Evolutionary conservation across 176 grass and related monocot genomes (phyloP).

Genomic region (Ensete ventricosum): DNA sequence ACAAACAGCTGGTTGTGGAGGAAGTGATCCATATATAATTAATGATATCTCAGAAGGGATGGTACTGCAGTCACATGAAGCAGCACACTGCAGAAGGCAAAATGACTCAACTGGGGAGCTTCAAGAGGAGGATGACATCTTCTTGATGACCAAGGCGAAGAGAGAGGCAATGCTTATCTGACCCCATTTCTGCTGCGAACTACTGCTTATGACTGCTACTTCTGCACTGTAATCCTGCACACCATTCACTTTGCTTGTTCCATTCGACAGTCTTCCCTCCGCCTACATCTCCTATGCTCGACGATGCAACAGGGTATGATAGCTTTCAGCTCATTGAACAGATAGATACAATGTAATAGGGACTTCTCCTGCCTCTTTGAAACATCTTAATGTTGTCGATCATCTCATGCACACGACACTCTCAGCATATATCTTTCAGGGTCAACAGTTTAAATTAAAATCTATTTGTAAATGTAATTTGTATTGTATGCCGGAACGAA

Average conservation of each 20-base stretch:
- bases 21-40: background rate
- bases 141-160: background rate
- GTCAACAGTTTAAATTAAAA: too few species aligned
- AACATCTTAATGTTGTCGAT: too few species aligned
- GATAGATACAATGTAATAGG: background rate
- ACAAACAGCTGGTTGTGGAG: background rate
- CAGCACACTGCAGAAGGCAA: background rate
- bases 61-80: conserved; percentile 1
- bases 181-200: background rate
- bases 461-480: too few species aligned
- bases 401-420: too few species aligned
- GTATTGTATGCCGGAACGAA: too few species aligned
- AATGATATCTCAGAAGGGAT: background rate
- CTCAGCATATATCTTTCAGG: too few species aligned
- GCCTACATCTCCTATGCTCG: background rate
- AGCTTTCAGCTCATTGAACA: background rate
- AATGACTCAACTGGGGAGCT: background rate
- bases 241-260: background rate
- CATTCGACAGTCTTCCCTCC: background rate
- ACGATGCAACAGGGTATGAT: background rate
- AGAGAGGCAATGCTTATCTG: background rate
- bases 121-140: background rate
- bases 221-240: background rate
- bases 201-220: background rate
- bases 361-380: too few species aligned